Base-by-base conservation (phyloP, 768 basidiomycete genomes). In the Phanerochaete sordida region DNA sequence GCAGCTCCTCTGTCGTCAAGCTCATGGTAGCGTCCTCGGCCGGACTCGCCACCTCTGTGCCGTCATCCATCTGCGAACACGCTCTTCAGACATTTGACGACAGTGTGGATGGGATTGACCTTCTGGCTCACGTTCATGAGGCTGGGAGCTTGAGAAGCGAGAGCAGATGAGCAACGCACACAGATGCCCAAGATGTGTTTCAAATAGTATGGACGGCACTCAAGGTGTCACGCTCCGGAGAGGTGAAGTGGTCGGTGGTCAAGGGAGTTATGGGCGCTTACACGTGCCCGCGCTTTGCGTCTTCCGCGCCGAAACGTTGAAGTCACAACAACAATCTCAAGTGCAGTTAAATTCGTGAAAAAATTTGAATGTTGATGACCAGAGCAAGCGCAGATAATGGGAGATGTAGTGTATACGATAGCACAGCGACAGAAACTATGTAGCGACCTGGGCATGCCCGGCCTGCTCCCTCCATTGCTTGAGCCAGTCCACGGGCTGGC, bases 401-500 rank as follows among this genome's bases (percentile, higher is more conserved):
- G 7, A 19, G 19, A 43, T 19, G 19, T 9, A 4, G 19, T 43
- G 39, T 43, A 12, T 43, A 43, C 19, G 19, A 19, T 19, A 43
- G 19, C 39, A 43, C 4, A 16, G 39, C 11, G 19, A 19, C 19
- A 19, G 4, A 16, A 19, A 26, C 47, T 48, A 57, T 52, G 57
- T 44, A 37, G 56, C 56, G 24, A 56, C 51, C 61, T 61, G 60
- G 4, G 30, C 60, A 55, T 70, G 66, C n/a, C 69, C 70, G 44
- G 64, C 68, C 26, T 57, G 59, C 47, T 60, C 55, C 50, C 69
- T 54, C 72, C 72, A 73, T 27, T 66, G 54, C 54, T 59, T 62
- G 23, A 72, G 61, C 72, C 72, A 73, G 15, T 35, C 50, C 33
- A 61, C 53, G 11, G 70, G 68, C 28, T 58, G 65, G n/a, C 69